Percentiles rank a stretch among this genome's conserved stretches.
phyloP scores from a whole-genome alignment of 202 grass and related monocot genomes.

The Eragrostis tef region DNA sequence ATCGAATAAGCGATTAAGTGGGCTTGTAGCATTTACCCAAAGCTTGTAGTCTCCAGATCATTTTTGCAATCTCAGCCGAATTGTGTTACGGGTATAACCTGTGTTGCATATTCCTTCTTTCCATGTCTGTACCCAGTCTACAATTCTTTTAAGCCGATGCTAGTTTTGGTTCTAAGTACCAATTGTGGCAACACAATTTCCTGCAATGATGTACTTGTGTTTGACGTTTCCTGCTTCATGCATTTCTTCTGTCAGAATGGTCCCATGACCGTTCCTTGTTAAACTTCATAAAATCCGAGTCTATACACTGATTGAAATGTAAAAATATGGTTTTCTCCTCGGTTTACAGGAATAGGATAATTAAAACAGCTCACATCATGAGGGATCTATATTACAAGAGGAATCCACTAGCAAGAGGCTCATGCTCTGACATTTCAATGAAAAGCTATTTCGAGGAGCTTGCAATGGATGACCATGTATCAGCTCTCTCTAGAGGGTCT shows the following conservation, averaged over 20 bases:
- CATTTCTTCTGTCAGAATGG: neutral
- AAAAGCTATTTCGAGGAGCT: constrained; percentile 66
- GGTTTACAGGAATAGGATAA: constrained; percentile 62
- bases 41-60: neutral
- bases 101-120: neutral
- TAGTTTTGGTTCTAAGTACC: constrained; percentile 13
- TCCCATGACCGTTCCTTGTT: neutral
- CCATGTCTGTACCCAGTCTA: neutral
- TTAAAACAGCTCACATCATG: constrained; percentile 63
- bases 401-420: constrained; percentile 57
- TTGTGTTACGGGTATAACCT: neutral
- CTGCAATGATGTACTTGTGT: neutral
- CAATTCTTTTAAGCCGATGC: neutral
- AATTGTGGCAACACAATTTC: constrained; percentile 20
- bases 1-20: neutral
- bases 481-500: constrained; percentile 50
- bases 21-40: neutral
- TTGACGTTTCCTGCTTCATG: constrained; percentile 17
- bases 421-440: constrained; percentile 47
- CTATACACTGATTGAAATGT: neutral
- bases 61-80: neutral
- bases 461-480: constrained; percentile 72
- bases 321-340: constrained; percentile 23
- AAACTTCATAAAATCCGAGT: neutral
- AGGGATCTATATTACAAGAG: constrained; percentile 83